Base-by-base conservation (phyloP, 306 rosid genomes). In the Abrus pulchellus region DNA sequence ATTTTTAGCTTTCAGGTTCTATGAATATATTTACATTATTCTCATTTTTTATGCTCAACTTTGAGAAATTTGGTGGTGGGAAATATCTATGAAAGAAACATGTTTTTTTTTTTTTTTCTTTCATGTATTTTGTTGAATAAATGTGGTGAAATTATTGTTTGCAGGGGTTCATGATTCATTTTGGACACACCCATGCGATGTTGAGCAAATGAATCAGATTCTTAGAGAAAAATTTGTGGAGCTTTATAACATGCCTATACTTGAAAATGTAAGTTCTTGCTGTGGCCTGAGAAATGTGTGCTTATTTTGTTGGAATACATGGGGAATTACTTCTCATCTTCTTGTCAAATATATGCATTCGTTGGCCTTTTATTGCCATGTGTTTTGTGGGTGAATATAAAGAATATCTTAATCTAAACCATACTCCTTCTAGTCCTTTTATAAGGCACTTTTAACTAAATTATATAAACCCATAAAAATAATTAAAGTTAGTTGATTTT, bases 111-210 rank as follows among this genome's bases (percentile, higher is more conserved):
- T 3, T 38, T 50, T 68, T 3, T 30, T 13, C 40, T 80, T 9
- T 52, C 8, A 29, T 38, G 57, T 49, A 41, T 30, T 28, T 28
- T 53, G 11, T 20, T 53, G 68, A 30, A 77, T 75, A 41, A 36
- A 29, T 74, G 10, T 74, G 61, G 36, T 59, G 68, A 68, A 86
- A 64, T 55, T 28, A 77, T 40, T 80, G 72, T 77, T 75, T 83
- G 78, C 88, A 93, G 97, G 97, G 72, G 97, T 93, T 86, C 97
- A 91, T 40, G 97, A 93, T 72, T 93, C 97, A 69, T 93, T 84
- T 87, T 93, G 97, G 97, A 93, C 97, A 28, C 97, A 93, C 83
- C 94, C 94, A 3, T 84, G 97, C 84, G 97, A 93, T 59, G 91
- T 93, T 32, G 93, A 88, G 77, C 69, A 80, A 80, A 93, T 93